These are phyloP conservation scores for Stylosanthes scabra DNA, from an alignment of 331 rosid genomes.

Conservation along the genomic window DNA sequence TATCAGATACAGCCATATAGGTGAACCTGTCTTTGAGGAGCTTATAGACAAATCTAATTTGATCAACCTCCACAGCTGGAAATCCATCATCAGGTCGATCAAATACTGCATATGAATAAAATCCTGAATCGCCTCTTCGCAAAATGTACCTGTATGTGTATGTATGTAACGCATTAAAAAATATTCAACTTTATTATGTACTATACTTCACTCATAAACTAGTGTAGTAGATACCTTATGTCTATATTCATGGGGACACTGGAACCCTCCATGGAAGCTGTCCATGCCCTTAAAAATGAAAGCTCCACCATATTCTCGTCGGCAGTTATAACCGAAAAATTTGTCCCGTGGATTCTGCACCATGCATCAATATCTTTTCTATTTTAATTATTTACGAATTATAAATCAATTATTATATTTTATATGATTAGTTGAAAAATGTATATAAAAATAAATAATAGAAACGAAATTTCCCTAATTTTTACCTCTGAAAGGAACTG, in stretches of 20 bases:
- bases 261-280: conserved; percentile 42
- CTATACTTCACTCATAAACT: no score
- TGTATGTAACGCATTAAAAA: no score
- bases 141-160: conserved; percentile 59
- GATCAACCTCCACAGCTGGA: conserved; percentile 65
- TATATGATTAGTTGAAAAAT: no score
- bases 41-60: conserved; percentile 71
- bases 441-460: no score
- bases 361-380: neutral
- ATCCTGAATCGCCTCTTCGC: conserved; percentile 66
- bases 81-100: conserved; percentile 65
- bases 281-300: conserved; percentile 71
- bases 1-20: conserved; percentile 71
- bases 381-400: neutral
- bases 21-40: conserved; percentile 62
- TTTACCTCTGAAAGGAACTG: conserved; percentile 50
- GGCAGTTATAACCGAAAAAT: conserved; percentile 46
- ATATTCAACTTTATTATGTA: no score
- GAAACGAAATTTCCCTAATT: no score
- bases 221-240: conserved; percentile 53
- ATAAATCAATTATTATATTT: no score
- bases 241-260: conserved; percentile 69
- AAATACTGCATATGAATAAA: conserved; percentile 65
- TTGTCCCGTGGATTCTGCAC: conserved; percentile 64
- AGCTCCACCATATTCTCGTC: conserved; percentile 59